Base-by-base conservation (phyloP, 2,329 filamentous ascomycete species). In the Hypoxylon sp. region DNA sequence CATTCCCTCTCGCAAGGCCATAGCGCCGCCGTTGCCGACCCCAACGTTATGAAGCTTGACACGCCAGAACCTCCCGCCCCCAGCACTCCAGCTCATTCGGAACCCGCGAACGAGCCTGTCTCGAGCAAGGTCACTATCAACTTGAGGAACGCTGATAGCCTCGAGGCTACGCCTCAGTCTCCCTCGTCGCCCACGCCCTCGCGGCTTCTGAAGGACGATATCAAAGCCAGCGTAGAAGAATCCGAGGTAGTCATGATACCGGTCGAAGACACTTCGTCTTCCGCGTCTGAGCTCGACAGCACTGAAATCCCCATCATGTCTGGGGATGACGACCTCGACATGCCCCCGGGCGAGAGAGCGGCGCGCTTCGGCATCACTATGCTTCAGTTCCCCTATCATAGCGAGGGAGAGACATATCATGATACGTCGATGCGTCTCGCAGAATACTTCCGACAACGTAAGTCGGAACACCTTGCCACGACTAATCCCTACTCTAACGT, bases 51-150 rank as follows among this genome's bases (percentile, higher is more conserved):
- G 76, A 77, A 75, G 59, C 67, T 78, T 55, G 75, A 78, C 56
- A 73, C 73, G 15, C 70, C 69, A 23, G 73, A 77, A 45, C 71
- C 73, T 40, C 64, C 69, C 50, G 69, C 70, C 37, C 78, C 78
- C n/a, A 75, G 73, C 55, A 83, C 79, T 2, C 80, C 71, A 24
- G 63, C 69, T 42, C 67, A 73, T 48, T 65, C 70, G 35, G 70
- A 75, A 47, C 70, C 71, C 41, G 60, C 71, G 24, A 66, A 74
- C 15, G 79, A 78, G 33, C 77, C 78, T 31, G 78, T 81, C 29
- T 84, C 84, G 2, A 87, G 82, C 71, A 81, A 77, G 67, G 82
- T 87, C 46, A 87, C 85, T 8, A 81, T 88, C 50, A 87, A 87
- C 67, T 74, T 87, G 45, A 82, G 84, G 55, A 80, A 81, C 64